Evolutionary conservation across 208 protist species (phyloP).

Genomic region (Trypanosomatidae sp.): DNA sequence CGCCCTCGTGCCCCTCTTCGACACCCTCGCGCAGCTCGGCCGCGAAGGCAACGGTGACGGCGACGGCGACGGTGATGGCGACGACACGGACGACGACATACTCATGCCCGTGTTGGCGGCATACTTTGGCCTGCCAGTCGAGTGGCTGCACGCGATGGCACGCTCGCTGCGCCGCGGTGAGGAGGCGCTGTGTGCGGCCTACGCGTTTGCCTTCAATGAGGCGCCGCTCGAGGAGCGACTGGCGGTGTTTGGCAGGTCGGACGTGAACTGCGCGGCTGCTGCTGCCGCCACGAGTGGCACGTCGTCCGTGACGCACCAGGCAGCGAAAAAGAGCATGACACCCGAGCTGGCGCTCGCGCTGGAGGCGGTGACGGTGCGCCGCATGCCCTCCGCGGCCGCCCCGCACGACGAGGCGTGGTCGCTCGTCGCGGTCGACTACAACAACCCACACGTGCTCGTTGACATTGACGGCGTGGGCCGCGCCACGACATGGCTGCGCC

Average conservation of each 20-base stretch:
- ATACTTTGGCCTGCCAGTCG: constrained; percentile 36
- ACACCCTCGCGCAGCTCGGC: constrained; percentile 6
- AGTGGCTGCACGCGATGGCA: constrained; percentile 28
- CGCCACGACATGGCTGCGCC: constrained; percentile 3
- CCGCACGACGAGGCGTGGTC: constrained; percentile 45
- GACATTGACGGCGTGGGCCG: constrained; percentile 11
- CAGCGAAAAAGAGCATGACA: neutral
- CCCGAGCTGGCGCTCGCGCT: neutral
- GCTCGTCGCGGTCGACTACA: constrained; percentile 24
- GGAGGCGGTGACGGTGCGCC: neutral
- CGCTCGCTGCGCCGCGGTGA: constrained; percentile 29
- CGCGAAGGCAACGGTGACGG: no score
- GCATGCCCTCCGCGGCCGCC: constrained; percentile 8
- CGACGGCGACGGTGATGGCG: constrained; percentile 4
- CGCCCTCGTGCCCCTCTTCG: constrained; percentile 18
- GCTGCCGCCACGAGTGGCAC: neutral
- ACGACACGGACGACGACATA: constrained; percentile 6
- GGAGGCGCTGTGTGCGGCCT: constrained; percentile 19
- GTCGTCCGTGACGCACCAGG: neutral
- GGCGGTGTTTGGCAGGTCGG: constrained; percentile 2
- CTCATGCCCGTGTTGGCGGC: constrained; percentile 16
- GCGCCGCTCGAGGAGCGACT: constrained; percentile 3
- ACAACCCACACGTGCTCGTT: constrained; percentile 18
- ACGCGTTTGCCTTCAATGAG: constrained; percentile 13
- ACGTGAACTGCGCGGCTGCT: neutral